Evolutionary conservation across 192 early-diverging fungal species (phyloP).

Genomic region (Coemansia sp.): DNA sequence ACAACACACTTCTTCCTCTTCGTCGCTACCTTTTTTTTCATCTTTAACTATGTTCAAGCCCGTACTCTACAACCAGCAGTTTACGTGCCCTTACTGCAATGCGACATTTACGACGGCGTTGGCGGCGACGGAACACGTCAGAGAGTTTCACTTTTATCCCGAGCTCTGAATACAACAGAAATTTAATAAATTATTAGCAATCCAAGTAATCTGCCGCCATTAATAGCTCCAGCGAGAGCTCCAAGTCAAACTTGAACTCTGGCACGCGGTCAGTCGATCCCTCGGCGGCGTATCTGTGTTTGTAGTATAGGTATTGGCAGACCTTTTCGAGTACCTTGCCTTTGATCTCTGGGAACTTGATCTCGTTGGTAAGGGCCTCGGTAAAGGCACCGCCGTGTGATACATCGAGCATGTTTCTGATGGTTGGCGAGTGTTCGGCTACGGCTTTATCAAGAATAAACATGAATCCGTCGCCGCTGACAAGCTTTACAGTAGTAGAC

Average conservation of each 20-base stretch:
- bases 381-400: slow-evolving; percentile 79
- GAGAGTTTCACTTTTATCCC: background rate
- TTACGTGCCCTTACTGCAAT: background rate
- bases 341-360: slow-evolving; percentile 91
- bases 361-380: slow-evolving; percentile 84
- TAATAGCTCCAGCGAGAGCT: slow-evolving; percentile 86
- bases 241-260: slow-evolving; percentile 86
- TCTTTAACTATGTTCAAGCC: background rate
- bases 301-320: slow-evolving; percentile 93
- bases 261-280: slow-evolving; percentile 56
- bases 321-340: slow-evolving; percentile 91
- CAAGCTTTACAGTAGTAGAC: slow-evolving; percentile 51
- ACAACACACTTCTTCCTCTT: too few species aligned
- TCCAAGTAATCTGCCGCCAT: slow-evolving; percentile 98
- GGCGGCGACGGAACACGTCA: background rate
- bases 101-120: background rate
- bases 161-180: background rate
- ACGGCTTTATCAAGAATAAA: slow-evolving; percentile 86
- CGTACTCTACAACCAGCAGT: background rate
- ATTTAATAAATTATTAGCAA: slow-evolving; percentile 55
- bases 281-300: slow-evolving; percentile 58
- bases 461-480: slow-evolving; percentile 87
- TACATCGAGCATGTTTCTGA: slow-evolving; percentile 91
- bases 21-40: too few species aligned
- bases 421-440: slow-evolving; percentile 89